Evolutionary conservation across 2,329 filamentous ascomycete genomes (phyloP), one percentile per base, ranked within the genome.

Genomic region (Plectosphaerella cucumerina): DNA sequence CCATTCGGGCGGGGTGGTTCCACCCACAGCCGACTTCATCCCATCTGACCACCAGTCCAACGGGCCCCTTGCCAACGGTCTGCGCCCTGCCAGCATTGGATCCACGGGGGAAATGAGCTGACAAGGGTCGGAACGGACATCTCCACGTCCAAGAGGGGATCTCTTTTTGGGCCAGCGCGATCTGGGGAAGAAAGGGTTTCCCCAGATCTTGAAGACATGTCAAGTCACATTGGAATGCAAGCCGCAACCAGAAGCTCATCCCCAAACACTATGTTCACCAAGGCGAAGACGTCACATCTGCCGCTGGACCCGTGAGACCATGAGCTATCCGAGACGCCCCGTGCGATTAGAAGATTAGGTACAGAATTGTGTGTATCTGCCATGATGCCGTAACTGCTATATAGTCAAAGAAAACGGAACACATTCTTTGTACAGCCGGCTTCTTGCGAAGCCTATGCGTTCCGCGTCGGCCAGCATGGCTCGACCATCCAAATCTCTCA

Each of bases 311-410:
- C 6, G 26, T 5, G 14, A 37, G 35, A 37, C 26, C 44, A 31
- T 21, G 23, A 47, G 35, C 18, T 9, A 11, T 15, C 12, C 45
- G 35, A 20, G 34, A 47, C 18, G 15, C 17, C 33, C 33, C 45
- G 45, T n/a, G 15, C 61, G 54, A 77, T 77, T 77, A 76, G 69
- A 74, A 74, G 58, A 71, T 75, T 75, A 76, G 66, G 62, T 72
- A 74, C 65, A 68, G 58, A 55, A 42, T 48, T 23, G 35, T 56
- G 53, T 56, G 59, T 62, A 56, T 58, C 53, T 60, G 55, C 56
- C 59, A 57, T 58, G 26, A 49, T 44, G 46, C 54, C 55, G 52
- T 56, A 54, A 54, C 57, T 56, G 50, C 50, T 56, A 59, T 50
- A 58, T 56, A 56, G 54, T 54, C 56, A 55, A 51, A 37, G 47